A percentile compares a stretch with the other conserved stretches of the same genome.
Evolutionary conservation across 2,329 filamentous ascomycete species (phyloP).

Genomic region (Alternaria sp.): DNA sequence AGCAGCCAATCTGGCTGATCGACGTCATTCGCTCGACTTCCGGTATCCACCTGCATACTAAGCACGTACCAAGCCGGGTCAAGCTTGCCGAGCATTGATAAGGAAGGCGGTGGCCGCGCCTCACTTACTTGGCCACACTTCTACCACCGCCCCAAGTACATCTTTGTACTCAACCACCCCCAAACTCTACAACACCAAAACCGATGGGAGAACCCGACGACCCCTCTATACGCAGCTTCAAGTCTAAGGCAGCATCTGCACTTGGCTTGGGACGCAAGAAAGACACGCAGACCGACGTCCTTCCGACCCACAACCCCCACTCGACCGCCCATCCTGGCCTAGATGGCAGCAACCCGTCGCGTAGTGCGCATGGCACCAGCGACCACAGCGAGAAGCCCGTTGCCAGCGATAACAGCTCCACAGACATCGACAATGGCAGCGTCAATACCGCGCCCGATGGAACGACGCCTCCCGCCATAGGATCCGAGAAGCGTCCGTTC

Average conservation of each 20-base stretch:
- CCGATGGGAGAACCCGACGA: constrained; percentile 65
- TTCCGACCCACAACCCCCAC: constrained; percentile 37
- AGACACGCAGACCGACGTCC: constrained; percentile 35
- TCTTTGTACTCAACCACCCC: constrained; percentile 15
- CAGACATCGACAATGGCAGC: constrained; percentile 32
- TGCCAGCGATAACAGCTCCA: constrained; percentile 9
- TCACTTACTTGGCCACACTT: constrained; percentile 22
- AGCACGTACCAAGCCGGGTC: constrained; percentile 6
- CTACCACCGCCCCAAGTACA: constrained; percentile 13
- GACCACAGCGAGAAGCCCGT: constrained; percentile 32
- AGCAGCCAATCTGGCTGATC: not conserved
- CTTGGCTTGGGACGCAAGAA: constrained; percentile 52
- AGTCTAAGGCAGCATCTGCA: constrained; percentile 56
- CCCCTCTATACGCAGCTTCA: constrained; percentile 58
- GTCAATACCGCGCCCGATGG: constrained; percentile 57
- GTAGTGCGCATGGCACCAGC: constrained; percentile 1
- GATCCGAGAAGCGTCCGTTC: constrained; percentile 53
- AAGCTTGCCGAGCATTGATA: constrained; percentile 25
- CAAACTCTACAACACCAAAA: constrained; percentile 29
- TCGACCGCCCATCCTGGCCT: constrained; percentile 21
- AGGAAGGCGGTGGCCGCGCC: constrained; percentile 22
- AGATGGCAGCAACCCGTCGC: constrained; percentile 10
- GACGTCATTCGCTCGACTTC: constrained; percentile 11
- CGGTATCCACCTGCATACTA: not conserved
- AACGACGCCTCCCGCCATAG: constrained; percentile 62